Evolutionary conservation across 2,329 filamentous ascomycete genomes (phyloP).

Genomic region (Calonectria leucothoes): DNA sequence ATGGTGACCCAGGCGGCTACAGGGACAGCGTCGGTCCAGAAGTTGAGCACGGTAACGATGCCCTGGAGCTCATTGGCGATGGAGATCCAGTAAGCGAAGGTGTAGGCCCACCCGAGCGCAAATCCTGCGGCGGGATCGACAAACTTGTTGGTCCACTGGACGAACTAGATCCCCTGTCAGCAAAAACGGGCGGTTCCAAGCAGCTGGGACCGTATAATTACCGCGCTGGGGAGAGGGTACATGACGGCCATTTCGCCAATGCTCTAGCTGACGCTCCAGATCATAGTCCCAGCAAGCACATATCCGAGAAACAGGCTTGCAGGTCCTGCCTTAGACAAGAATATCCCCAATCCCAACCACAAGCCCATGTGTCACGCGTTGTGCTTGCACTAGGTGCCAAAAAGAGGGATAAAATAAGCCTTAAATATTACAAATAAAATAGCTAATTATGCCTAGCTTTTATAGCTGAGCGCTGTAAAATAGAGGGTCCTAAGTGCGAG

Average conservation of each 20-base stretch:
- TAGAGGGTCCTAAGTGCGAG: too few species aligned
- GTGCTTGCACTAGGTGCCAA: too few species aligned
- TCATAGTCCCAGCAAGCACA: slow-evolving; percentile 57
- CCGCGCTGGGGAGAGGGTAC: slow-evolving; percentile 53
- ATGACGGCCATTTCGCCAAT: slow-evolving; percentile 60
- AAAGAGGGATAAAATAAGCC: too few species aligned
- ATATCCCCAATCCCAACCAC: slow-evolving; percentile 58
- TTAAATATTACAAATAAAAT: too few species aligned
- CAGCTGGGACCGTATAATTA: neutral
- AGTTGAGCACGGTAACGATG: slow-evolving; percentile 54
- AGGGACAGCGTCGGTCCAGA: slow-evolving; percentile 57
- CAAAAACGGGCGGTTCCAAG: neutral
- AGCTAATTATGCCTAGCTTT: too few species aligned
- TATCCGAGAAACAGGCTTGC: slow-evolving; percentile 59
- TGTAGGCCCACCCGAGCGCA: slow-evolving; percentile 60
- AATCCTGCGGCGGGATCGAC: slow-evolving; percentile 56
- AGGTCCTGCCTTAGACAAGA: slow-evolving; percentile 54
- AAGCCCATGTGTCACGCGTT: too few species aligned
- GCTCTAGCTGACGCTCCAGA: slow-evolving; percentile 58
- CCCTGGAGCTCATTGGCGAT: slow-evolving; percentile 57
- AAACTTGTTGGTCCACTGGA: slow-evolving; percentile 60
- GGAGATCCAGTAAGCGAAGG: slow-evolving; percentile 56
- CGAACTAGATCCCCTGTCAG: slow-evolving; percentile 49
- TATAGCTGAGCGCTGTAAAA: too few species aligned
- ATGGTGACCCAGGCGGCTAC: slow-evolving; percentile 58